Evolutionary conservation across 2,329 filamentous ascomycete genomes (phyloP), one percentile per base, ranked within the genome.

Genomic region (Decorospora gaudefroyi): DNA sequence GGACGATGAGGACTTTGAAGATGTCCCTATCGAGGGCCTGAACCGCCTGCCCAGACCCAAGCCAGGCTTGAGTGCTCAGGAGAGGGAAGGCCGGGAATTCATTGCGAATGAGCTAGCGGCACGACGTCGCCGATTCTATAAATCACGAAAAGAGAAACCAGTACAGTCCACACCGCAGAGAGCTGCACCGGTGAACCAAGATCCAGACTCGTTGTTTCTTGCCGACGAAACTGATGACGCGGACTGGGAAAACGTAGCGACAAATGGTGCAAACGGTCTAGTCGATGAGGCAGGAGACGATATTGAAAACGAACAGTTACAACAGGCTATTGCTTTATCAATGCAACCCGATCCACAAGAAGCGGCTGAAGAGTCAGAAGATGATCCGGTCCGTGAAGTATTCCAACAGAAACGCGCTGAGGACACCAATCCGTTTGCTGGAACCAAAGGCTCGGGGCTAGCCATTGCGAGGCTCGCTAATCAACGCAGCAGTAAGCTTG

Each of bases 1-100:
- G 4, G 85, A 88, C 2, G 87, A 87, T 0, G 86, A 86, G 4
- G 88, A 89, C 7, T 96, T 96, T 59, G 91, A 96, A 66, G 91
- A 96, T 69, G 86, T 96, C 3, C 90, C 91, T 0, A 91, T 96
- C 33, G 88, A 93, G 67, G 91, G 91, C 0, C 64, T 96, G 9
- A 96, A 96, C 59, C 79, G 90, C 36, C 72, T 96, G 11, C 90
- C 90, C 0, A 92, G 85, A 55, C 64, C 75, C 26, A 64, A 65
- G 34, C 57, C 53, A 22, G 71, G 71, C 2, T 33, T 56, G 12
- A 57, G 51, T 42, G 52, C 47, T 2, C 49, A 62, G 22, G 61
- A 63, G 6, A 46, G 49, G 17, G 62, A 70, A 34, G 70, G 73
- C 55, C 37, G 64, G 30, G 61, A 68, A 11, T 60, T 70, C 49